A percentile compares a stretch with the other conserved stretches of the same genome.
Conservation (phyloP, 2,329 filamentous ascomycete genomes). For the Aspergillus sp. region DNA sequence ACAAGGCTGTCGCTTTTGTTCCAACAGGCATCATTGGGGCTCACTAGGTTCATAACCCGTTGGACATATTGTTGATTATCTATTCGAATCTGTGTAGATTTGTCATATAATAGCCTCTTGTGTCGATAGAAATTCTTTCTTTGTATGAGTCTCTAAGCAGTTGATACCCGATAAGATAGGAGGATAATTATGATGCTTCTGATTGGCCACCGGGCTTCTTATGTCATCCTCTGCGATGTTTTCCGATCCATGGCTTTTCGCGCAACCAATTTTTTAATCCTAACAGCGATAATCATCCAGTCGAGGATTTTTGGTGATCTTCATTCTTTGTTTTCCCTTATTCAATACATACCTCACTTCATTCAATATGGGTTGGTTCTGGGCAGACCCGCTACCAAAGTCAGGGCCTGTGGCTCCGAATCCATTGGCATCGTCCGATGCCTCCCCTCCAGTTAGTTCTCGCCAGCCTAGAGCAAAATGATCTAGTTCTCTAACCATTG, state of each 20-base stretch:
- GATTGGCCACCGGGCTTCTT: not conserved
- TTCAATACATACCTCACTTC: conserved; percentile 1
- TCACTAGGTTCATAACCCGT: not conserved
- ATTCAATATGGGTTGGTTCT: conserved; percentile 61
- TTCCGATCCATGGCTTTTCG: conserved; percentile 12
- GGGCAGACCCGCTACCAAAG: conserved; percentile 50
- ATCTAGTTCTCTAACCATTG: conserved; percentile 11
- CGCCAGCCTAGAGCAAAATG: not conserved
- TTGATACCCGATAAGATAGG: not conserved
- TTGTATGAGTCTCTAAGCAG: no score
- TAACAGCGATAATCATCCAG: no score
- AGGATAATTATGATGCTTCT: not conserved
- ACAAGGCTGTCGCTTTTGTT: conserved; percentile 20
- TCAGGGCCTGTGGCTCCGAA: conserved; percentile 40
- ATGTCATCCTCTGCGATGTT: conserved; percentile 3
- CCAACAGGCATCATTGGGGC: conserved; percentile 1
- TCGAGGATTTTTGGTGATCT: no score
- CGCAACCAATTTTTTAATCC: conserved; percentile 1
- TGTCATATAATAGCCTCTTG: not conserved
- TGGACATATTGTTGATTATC: not conserved
- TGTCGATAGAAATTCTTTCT: no score
- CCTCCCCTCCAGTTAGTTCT: conserved; percentile 49
- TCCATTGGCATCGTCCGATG: conserved; percentile 40
- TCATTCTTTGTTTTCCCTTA: no score
- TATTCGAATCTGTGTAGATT: not conserved